Conservation (phyloP, 108 stramenopile genomes). For the Parietichytrium sp. region DNA sequence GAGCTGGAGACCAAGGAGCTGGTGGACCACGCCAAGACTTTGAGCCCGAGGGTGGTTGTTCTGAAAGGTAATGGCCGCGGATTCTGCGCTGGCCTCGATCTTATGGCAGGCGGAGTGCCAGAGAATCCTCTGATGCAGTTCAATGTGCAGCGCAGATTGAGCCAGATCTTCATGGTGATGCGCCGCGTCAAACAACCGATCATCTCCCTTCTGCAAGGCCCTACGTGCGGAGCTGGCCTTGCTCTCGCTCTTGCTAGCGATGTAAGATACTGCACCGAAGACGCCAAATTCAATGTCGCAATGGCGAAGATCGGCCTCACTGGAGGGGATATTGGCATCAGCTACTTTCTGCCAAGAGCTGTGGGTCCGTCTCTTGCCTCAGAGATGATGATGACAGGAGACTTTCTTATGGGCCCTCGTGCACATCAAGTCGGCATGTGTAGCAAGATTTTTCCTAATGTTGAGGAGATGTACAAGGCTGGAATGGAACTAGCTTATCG, state of each 20-base stretch:
- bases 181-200: background rate
- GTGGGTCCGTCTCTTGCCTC: background rate
- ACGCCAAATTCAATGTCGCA: background rate
- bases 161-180: background rate
- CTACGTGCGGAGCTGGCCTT: background rate
- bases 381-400: background rate
- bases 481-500: background rate
- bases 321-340: background rate
- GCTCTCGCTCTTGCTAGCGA: background rate
- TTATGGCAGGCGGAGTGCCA: background rate
- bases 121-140: background rate
- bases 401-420: background rate
- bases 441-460: background rate
- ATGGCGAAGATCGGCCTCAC: background rate
- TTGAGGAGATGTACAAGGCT: background rate
- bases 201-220: background rate
- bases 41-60: background rate
- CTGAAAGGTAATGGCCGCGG: background rate
- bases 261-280: background rate
- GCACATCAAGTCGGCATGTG: background rate
- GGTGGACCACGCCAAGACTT: background rate
- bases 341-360: background rate
- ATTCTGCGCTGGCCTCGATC: background rate
- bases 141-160: background rate
- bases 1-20: background rate